These are phyloP conservation scores for Potentilla sterilis DNA, from an alignment of 306 rosid genomes.

Conservation along the genomic window DNA sequence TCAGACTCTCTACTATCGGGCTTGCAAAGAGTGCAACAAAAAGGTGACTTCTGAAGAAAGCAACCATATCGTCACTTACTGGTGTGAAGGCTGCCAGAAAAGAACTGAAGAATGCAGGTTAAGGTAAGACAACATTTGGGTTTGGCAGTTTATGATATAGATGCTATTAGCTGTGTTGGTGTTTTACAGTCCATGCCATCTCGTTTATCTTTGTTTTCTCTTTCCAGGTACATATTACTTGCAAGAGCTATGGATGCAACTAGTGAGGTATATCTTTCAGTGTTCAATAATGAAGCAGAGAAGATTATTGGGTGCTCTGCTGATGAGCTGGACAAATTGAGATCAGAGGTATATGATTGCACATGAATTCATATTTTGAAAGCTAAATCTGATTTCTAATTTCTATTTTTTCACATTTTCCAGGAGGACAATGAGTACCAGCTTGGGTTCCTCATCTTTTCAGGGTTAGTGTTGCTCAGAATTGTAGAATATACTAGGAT, in stretches of 20 bases:
- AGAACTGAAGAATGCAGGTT: conserved; percentile 62
- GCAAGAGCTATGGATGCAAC: conserved; percentile 58
- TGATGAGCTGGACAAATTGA: conserved; percentile 62
- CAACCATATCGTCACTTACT: too few relatives aligned
- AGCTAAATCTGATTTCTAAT: background rate
- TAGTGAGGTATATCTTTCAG: conserved; percentile 57
- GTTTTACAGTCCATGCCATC: background rate
- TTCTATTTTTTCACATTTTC: background rate
- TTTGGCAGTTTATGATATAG: background rate
- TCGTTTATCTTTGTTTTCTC: background rate
- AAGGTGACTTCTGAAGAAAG: conserved; percentile 45
- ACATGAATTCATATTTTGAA: background rate
- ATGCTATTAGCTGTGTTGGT: background rate
- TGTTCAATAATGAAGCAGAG: conserved; percentile 79
- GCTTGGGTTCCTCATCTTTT: conserved; percentile 72
- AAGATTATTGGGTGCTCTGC: conserved; percentile 80
- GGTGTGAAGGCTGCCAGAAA: conserved; percentile 96
- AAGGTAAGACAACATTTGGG: conserved; percentile 36
- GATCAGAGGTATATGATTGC: conserved; percentile 50
- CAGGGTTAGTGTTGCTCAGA: conserved; percentile 76
- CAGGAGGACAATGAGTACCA: conserved; percentile 59
- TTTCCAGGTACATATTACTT: conserved; percentile 58
- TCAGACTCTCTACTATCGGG: conserved; percentile 91
- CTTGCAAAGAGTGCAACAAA: conserved; percentile 85
- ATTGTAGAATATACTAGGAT: too few relatives aligned